A percentile compares a stretch with the other conserved stretches of the same genome.
Conservation (phyloP, 2,329 filamentous ascomycete species). For the Monosporascus sp. region DNA sequence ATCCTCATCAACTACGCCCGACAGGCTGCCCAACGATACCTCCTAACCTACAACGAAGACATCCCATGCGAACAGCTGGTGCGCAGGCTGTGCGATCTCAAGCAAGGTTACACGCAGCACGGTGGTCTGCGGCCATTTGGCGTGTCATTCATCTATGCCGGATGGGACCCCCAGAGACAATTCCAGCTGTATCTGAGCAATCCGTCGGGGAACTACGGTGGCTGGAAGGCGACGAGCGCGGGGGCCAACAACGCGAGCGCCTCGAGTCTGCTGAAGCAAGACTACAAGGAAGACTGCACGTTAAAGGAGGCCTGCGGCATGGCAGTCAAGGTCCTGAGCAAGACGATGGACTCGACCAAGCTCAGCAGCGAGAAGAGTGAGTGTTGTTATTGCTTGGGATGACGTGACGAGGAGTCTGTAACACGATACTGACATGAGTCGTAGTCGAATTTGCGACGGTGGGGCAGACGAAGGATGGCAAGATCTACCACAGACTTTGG, state of each 20-base stretch:
- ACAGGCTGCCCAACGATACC: slow-evolving; percentile 93
- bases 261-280: slow-evolving; percentile 94
- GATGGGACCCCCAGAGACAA: slow-evolving; percentile 90
- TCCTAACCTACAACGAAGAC: slow-evolving; percentile 99
- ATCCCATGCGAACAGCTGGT: slow-evolving; percentile 99
- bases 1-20: slow-evolving; percentile 99
- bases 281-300: slow-evolving; percentile 98
- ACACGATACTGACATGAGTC: slow-evolving; percentile 17
- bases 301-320: slow-evolving; percentile 94
- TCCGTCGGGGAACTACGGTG: slow-evolving; percentile 96
- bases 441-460: slow-evolving; percentile 97
- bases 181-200: slow-evolving; percentile 99
- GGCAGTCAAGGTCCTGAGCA: slow-evolving; percentile 98
- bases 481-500: slow-evolving; percentile 98
- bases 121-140: slow-evolving; percentile 97
- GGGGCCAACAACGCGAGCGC: slow-evolving; percentile 98
- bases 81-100: slow-evolving; percentile 90
- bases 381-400: slow-evolving; percentile 28
- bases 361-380: slow-evolving; percentile 97
- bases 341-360: slow-evolving; percentile 99
- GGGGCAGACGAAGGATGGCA: slow-evolving; percentile 88
- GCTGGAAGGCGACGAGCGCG: slow-evolving; percentile 97
- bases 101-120: slow-evolving; percentile 98
- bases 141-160: slow-evolving; percentile 99
- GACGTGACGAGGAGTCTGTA: slow-evolving; percentile 3